These are phyloP conservation scores for Monosporascus sp. DNA, from an alignment of 2,329 filamentous ascomycete species.

Conservation along the genomic window DNA sequence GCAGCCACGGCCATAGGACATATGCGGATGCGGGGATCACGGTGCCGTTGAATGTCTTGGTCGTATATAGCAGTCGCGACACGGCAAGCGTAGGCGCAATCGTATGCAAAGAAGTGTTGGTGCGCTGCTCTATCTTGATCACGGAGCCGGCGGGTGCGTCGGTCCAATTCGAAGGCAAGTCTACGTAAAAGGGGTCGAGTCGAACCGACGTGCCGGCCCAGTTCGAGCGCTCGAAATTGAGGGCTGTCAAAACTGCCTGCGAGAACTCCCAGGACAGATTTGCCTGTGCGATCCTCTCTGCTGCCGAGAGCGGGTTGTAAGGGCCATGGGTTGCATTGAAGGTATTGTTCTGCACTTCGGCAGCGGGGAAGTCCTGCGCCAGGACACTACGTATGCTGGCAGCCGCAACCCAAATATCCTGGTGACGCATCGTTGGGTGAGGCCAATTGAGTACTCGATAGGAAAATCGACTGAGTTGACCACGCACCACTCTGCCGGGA, in stretches of 20 bases:
- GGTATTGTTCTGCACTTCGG: neutral
- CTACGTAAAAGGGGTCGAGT: constrained; percentile 3
- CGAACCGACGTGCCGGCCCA: constrained; percentile 1
- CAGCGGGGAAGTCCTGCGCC: neutral
- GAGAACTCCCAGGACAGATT: neutral
- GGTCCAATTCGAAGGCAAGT: neutral
- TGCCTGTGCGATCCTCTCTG: neutral
- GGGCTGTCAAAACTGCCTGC: constrained; percentile 1
- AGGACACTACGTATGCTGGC: neutral
- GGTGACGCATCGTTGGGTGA: neutral
- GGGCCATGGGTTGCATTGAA: neutral
- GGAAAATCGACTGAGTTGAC: too few relatives aligned
- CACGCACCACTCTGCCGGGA: too few relatives aligned
- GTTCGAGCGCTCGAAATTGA: constrained; percentile 5
- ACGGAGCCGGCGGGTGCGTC: neutral
- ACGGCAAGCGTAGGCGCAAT: constrained; percentile 1
- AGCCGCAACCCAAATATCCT: neutral
- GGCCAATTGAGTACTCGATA: too few relatives aligned
- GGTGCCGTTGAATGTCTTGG: constrained; percentile 3
- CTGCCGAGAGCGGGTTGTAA: neutral
- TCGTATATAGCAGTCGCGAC: constrained; percentile 6
- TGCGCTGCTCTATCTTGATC: constrained; percentile 4
- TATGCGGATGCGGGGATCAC: constrained; percentile 5
- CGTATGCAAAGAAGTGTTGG: constrained; percentile 3
- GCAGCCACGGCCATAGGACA: constrained; percentile 6